Base-by-base conservation (phyloP, 768 basidiomycete genomes). In the Rhodotorula taiwanensis region DNA sequence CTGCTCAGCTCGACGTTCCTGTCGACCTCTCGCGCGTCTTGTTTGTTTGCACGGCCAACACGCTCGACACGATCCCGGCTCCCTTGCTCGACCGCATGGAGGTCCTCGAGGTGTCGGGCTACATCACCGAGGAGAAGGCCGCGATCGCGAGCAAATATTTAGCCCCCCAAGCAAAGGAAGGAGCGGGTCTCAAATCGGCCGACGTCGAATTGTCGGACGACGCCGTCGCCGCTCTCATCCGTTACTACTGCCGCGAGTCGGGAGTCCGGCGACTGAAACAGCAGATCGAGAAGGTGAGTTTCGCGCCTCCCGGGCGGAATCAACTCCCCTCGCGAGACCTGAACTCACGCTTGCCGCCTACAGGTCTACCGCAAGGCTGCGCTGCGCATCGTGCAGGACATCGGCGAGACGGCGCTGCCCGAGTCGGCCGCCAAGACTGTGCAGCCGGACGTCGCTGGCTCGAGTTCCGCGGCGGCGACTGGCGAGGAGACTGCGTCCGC, bases 341-440 rank as follows among this genome's bases (percentile, higher is more conserved):
- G n/a, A n/a, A n/a, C 9, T 11, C 31, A 23, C 30, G 5, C 45
- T 18, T n/a, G n/a, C n/a, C n/a, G n/a, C 10, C 18, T 49, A n/a
- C 66, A 97, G 91, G 92, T 99, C 60, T 98, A 93, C 76, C 84
- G 95, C 64, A 99, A 99, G 75, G 89, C 93, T 20, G 93, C 94
- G 0, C 79, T 94, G 69, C 89, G 87, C 75, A 83, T 99, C 55
- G 89, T 98, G 2, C 81, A 86, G 70, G 89, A 94, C 58, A 82
- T 95, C 13, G 91, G 90, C 27, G 94, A 97, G 74, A 84, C 86
- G 6, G 82, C 81, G 0, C 82, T 94, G 69, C 88, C 90, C 9
- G 72, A 73, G 54, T 50, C 66, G 18, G 55, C 58, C 1, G 67
- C 69, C 4, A 36, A 60, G 48, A 50, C 55, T 44, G 73, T 74